A percentile compares a stretch with the other conserved stretches of the same genome.
Evolutionary conservation across 2,329 filamentous ascomycete genomes (phyloP).

Genomic region (Penicillium sp.): DNA sequence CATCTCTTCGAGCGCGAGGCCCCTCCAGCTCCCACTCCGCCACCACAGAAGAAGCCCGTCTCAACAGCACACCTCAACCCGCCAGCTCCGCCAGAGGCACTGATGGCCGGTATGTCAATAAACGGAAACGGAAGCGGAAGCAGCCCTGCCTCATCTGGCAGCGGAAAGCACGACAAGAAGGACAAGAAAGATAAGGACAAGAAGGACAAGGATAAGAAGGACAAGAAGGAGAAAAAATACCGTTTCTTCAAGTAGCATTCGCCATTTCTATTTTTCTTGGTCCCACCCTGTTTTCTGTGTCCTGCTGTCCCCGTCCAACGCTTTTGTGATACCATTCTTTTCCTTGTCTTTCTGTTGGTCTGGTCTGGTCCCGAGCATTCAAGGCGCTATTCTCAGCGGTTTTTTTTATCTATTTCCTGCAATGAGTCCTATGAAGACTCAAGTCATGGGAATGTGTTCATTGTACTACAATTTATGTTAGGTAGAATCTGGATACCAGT

Average conservation of each 20-base stretch:
- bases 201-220: conserved; percentile 55
- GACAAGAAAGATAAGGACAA: conserved; percentile 53
- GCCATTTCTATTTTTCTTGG: not conserved
- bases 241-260: conserved; percentile 49
- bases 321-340: conserved; percentile 38
- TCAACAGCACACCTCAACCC: conserved; percentile 24
- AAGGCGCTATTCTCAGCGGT: conserved; percentile 13
- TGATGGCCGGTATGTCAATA: conserved; percentile 39
- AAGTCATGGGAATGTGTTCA: not conserved
- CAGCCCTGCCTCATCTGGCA: conserved; percentile 19
- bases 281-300: not conserved
- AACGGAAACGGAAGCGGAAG: conserved; percentile 30
- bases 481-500: not conserved
- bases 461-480: not conserved
- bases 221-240: conserved; percentile 57
- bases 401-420: not conserved
- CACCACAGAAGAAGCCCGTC: conserved; percentile 23
- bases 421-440: not conserved
- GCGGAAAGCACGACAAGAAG: conserved; percentile 33
- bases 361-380: conserved; percentile 17
- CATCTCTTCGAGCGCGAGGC: conserved; percentile 77
- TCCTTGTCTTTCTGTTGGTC: conserved; percentile 15
- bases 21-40: conserved; percentile 50
- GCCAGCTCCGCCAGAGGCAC: conserved; percentile 32
- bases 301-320: conserved; percentile 22